Base-by-base conservation (phyloP, 371 early-diverging fungal genomes). In the Zancudomyces culisetae region DNA sequence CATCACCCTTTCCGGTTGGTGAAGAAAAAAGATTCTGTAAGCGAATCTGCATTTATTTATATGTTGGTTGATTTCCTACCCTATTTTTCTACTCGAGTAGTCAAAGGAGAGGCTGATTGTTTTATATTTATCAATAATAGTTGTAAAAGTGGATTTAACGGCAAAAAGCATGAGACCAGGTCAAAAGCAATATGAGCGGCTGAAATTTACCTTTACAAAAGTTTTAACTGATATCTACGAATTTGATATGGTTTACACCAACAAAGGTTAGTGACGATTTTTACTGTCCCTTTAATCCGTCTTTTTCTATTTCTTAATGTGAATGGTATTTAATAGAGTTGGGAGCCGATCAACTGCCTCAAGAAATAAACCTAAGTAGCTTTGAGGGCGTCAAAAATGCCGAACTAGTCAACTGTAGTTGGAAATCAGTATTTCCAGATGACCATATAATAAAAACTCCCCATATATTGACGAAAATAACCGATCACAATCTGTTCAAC, bases 1-100 rank as follows among this genome's bases (percentile, higher is more conserved):
- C 39, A 30, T 55, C 66, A n/a, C 40, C 53, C 50, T 62, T 66
- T 23, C 66, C 66, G n/a, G 29, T 29, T n/a, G 29, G 29, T 10
- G 29, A 48, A 26, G 48, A 48, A 26, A 23, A 24, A n/a, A 48
- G 48, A 48, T 48, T 4, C n/a, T 15, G 35, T 35, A 35, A 35
- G 35, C 15, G 15, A 35, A 35, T 15, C 35, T 35, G 15, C 35
- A 35, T 10, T 35, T 15, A 35, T 35, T 35, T 35, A 10, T 10
- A 6, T 35, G 6, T 35, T 6, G 15, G 6, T 35, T 35, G 6
- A 35, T 10, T 35, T 15, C 35, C 15, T 6, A 35, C 35, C 15
- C 35, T 35, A 15, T 6, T 15, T 35, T 35, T 35, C 10, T 10
- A 15, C 35, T 35, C 15, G 35, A 10, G 35, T 35, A 10, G 6